Evolutionary conservation across 2,329 filamentous ascomycete species (phyloP).

Genomic region (Claviceps purpurea): DNA sequence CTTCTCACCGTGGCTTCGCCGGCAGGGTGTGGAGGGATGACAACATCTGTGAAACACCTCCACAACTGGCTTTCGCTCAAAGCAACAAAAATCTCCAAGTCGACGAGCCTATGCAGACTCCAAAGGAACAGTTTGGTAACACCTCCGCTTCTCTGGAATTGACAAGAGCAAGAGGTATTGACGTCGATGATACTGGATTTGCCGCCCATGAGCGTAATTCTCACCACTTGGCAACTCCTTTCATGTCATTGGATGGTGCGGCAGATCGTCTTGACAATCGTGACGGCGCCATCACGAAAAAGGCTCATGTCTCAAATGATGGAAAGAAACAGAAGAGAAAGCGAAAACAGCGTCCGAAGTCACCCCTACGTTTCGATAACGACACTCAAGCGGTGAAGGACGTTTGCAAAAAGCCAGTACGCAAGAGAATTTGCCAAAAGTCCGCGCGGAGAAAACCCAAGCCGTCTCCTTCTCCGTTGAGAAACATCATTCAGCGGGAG

Average conservation of each 20-base stretch:
- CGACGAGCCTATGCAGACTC: background rate
- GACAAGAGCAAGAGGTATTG: background rate
- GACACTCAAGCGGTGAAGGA: slow-evolving; percentile 15
- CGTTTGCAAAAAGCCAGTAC: slow-evolving; percentile 1
- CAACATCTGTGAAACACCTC: background rate
- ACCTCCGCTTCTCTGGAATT: background rate
- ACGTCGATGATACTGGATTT: background rate
- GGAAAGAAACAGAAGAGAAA: slow-evolving; percentile 9
- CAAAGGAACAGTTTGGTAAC: background rate
- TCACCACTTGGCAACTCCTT: background rate
- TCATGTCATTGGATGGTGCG: background rate
- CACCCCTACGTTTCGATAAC: slow-evolving; percentile 20
- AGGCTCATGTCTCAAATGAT: background rate
- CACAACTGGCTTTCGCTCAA: background rate
- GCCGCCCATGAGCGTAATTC: background rate
- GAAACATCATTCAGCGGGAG: background rate
- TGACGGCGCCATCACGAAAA: background rate
- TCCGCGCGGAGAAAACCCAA: background rate
- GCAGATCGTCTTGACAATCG: background rate
- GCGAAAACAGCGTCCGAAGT: slow-evolving; percentile 21
- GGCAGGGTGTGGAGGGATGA: background rate
- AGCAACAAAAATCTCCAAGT: background rate
- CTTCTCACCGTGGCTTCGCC: slow-evolving; percentile 2
- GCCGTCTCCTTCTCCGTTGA: background rate
- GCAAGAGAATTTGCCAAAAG: background rate